A percentile compares a stretch with the other conserved stretches of the same genome.
Evolutionary conservation across 495 filamentous ascomycete species (phyloP).

Genomic region (Neurospora sublineolata): DNA sequence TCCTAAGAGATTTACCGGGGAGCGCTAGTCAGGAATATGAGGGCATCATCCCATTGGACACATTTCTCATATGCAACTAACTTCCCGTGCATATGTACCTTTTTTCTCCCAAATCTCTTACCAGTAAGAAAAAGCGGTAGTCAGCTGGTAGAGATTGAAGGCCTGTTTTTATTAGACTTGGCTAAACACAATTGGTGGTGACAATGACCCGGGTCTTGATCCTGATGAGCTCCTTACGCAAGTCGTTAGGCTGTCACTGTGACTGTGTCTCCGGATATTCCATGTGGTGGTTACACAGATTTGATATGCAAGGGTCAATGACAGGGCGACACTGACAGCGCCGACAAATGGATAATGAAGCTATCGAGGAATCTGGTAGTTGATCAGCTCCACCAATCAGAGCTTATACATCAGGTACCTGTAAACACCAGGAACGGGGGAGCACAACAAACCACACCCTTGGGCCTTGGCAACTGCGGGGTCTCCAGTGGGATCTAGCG

Average conservation of each 20-base stretch:
- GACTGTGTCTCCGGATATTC: background rate
- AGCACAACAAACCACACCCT: background rate
- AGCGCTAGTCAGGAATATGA: no score
- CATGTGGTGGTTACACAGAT: background rate
- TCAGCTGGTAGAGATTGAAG: no score
- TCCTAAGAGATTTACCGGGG: no score
- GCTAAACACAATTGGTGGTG: background rate
- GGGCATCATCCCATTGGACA: no score
- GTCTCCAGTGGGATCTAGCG: slow-evolving; percentile 10
- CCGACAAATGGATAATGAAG: background rate
- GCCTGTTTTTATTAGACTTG: background rate
- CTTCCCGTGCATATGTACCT: no score
- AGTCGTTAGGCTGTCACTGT: background rate
- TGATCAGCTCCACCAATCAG: background rate
- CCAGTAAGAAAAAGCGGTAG: no score
- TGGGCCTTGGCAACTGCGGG: slow-evolving; percentile 2
- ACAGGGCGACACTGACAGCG: background rate
- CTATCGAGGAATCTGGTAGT: background rate
- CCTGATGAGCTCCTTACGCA: background rate
- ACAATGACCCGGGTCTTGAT: background rate
- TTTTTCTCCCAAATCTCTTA: no score
- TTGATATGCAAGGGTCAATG: background rate
- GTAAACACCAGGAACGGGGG: background rate
- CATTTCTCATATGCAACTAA: no score
- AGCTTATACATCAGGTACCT: background rate